phyloP scores from a whole-genome alignment of 2,329 filamentous ascomycete species.

The Plectosphaerella sp. region DNA sequence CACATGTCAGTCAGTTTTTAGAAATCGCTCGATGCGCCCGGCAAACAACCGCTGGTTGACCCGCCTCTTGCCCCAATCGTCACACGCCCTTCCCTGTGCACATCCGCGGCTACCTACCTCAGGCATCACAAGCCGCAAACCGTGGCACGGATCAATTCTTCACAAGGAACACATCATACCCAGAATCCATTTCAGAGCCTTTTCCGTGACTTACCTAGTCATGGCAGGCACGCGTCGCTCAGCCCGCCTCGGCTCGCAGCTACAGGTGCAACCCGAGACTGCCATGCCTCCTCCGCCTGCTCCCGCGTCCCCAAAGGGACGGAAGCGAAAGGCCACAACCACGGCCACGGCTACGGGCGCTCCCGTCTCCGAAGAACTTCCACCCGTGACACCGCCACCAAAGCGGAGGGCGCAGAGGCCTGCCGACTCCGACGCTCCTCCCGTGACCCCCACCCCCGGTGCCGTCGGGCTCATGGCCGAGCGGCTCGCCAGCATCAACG shows the following conservation, averaged over 20 bases:
- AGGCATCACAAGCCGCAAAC: background rate
- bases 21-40: too few species aligned
- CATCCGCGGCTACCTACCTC: background rate
- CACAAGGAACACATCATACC: background rate
- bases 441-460: conserved; percentile 43
- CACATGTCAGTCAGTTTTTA: too few species aligned
- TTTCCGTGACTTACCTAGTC: background rate
- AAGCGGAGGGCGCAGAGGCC: conserved; percentile 23
- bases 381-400: conserved; percentile 21
- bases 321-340: conserved; percentile 28
- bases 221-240: conserved; percentile 32
- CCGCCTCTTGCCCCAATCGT: background rate
- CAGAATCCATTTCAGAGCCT: conserved; percentile 1
- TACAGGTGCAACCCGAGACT: conserved; percentile 6
- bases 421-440: conserved; percentile 17
- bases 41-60: too few species aligned
- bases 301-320: conserved; percentile 13
- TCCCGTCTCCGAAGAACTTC: conserved; percentile 7
- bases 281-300: conserved; percentile 15
- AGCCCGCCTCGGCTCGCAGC: conserved; percentile 33
- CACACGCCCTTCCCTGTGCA: background rate
- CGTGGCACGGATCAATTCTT: background rate
- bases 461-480: conserved; percentile 35
- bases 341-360: conserved; percentile 13
- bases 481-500: conserved; percentile 14